A percentile compares a stretch with the other conserved stretches of the same genome.
These are phyloP conservation scores for Alternaria triticimaculans DNA, from an alignment of 2,329 filamentous ascomycete species.

Conservation along the genomic window DNA sequence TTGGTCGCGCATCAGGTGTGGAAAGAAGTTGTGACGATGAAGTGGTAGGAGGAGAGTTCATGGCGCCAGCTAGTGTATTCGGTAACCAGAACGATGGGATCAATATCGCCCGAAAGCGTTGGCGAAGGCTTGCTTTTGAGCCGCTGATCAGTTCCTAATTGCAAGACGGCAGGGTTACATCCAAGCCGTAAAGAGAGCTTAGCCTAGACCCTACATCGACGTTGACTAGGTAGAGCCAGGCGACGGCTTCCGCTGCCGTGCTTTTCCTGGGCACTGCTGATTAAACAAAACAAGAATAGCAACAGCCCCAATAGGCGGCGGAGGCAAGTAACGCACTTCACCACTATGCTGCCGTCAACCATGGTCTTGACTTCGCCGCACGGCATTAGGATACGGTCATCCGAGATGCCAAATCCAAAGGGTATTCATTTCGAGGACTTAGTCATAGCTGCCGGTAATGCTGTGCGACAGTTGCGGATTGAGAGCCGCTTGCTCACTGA, in stretches of 20 bases:
- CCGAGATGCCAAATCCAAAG: conserved; percentile 8
- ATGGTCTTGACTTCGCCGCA: conserved; percentile 30
- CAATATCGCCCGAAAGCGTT: conserved; percentile 13
- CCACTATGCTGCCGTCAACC: conserved; percentile 20
- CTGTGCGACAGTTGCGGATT: conserved; percentile 7
- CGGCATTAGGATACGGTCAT: conserved; percentile 13
- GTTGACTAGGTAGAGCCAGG: conserved; percentile 23
- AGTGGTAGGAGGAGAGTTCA: conserved; percentile 18
- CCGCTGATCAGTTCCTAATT: conserved; percentile 17
- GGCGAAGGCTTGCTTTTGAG: conserved; percentile 26
- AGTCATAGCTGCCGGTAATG: conserved; percentile 1
- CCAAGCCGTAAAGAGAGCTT: conserved; percentile 14
- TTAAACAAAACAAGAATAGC: conserved; percentile 39
- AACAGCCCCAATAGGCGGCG: conserved; percentile 14
- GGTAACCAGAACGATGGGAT: conserved; percentile 10
- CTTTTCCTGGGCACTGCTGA: conserved; percentile 36
- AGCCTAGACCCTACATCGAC: conserved; percentile 16
- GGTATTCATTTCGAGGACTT: background rate
- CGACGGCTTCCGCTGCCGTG: conserved; percentile 17
- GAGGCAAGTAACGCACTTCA: conserved; percentile 22
- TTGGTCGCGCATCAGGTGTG: conserved; percentile 17
- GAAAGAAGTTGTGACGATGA: conserved; percentile 14
- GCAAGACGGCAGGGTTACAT: conserved; percentile 27
- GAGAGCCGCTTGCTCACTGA: conserved; percentile 3
- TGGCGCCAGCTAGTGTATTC: conserved; percentile 28